Evolutionary conservation across 129 eudicot species (phyloP).

Genomic region (Flaveria ramosissima): DNA sequence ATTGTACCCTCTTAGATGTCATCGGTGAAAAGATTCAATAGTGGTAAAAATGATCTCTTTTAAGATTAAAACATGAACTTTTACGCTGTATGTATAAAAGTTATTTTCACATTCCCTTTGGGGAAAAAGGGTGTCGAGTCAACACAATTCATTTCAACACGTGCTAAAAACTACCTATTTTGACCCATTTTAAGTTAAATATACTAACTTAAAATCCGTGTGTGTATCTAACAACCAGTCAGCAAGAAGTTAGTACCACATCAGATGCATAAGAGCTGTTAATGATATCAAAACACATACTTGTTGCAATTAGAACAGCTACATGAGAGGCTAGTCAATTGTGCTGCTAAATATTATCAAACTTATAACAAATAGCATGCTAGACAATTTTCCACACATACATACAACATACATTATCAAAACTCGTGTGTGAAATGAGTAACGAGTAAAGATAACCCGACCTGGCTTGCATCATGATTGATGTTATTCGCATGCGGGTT

Average conservation of each 20-base stretch:
- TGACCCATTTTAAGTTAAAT: too few species aligned
- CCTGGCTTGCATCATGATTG: not conserved
- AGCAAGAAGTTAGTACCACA: slow-evolving; percentile 22
- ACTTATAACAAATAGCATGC: slow-evolving; percentile 36
- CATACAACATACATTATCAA: slow-evolving; percentile 17
- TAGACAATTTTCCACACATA: slow-evolving; percentile 25
- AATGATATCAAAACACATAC: slow-evolving; percentile 28
- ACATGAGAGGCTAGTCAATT: slow-evolving; percentile 24
- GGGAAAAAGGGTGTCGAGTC: too few species aligned
- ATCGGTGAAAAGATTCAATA: too few species aligned
- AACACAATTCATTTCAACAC: not conserved
- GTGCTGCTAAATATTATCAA: slow-evolving; percentile 38
- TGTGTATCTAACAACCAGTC: too few species aligned
- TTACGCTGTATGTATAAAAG: not conserved
- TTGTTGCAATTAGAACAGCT: slow-evolving; percentile 40
- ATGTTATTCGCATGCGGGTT: slow-evolving; percentile 92
- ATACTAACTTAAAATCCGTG: not conserved
- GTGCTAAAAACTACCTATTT: too few species aligned
- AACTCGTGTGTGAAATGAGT: slow-evolving; percentile 10
- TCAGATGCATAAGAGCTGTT: slow-evolving; percentile 19
- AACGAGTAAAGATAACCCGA: slow-evolving; percentile 12
- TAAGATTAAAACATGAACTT: not conserved
- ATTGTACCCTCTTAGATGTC: too few species aligned
- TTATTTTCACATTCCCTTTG: too few species aligned
- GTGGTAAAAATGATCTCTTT: too few species aligned